These are phyloP conservation scores for Tuber microsphaerosporum DNA, from an alignment of 495 filamentous ascomycete genomes.

Conservation along the genomic window DNA sequence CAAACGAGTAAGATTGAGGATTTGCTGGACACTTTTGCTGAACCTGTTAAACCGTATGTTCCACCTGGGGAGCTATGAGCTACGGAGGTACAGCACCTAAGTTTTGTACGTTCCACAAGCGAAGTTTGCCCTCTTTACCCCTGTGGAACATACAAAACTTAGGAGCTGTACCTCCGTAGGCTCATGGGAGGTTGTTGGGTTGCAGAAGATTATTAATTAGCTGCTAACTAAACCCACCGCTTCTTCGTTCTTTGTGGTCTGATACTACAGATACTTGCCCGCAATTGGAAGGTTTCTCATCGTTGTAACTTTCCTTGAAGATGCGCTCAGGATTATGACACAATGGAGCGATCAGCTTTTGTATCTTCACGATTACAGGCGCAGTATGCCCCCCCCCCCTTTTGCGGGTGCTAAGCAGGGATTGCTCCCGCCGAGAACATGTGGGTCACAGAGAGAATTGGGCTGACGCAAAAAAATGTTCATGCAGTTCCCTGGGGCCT, in stretches of 20 bases:
- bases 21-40: conserved; percentile 75
- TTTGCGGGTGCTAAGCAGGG: background rate
- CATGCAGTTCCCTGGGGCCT: conserved; percentile 73
- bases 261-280: conserved; percentile 66
- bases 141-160: too few relatives aligned
- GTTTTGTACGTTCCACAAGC: too few relatives aligned
- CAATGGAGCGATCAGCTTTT: conserved; percentile 95
- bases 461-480: conserved; percentile 23
- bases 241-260: background rate
- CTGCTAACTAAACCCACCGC: conserved; percentile 3
- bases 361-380: conserved; percentile 86
- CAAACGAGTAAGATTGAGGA: conserved; percentile 99
- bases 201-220: background rate
- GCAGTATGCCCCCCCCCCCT: conserved; percentile 57
- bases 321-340: conserved; percentile 89
- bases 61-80: conserved; percentile 3
- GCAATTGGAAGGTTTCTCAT: conserved; percentile 95
- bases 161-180: too few relatives aligned
- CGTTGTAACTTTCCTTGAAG: conserved; percentile 96
- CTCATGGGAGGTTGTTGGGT: background rate
- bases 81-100: too few relatives aligned
- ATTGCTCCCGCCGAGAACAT: conserved; percentile 6
- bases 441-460: background rate
- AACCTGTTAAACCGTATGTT: conserved; percentile 93
- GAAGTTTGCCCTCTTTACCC: too few relatives aligned